These are phyloP conservation scores for Candida buenavistaensis DNA, from an alignment of 1,139 yeast genomes.

Conservation along the genomic window DNA sequence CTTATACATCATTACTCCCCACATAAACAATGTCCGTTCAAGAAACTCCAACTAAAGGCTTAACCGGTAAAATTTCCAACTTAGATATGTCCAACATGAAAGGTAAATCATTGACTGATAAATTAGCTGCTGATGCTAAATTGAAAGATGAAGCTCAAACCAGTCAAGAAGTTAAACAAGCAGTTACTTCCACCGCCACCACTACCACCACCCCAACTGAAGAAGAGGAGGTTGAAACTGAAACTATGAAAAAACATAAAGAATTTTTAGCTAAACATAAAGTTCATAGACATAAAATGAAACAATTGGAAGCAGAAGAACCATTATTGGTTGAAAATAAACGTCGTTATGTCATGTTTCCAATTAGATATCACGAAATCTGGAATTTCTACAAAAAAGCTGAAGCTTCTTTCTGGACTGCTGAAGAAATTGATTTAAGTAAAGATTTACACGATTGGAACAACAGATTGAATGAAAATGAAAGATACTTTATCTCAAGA, in stretches of 20 bases:
- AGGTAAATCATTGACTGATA: conserved; percentile 44
- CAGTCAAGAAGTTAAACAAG: conserved; percentile 23
- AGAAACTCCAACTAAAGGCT: conserved; percentile 53
- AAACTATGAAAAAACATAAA: conserved; percentile 38
- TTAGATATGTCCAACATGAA: conserved; percentile 36
- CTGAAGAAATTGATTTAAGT: conserved; percentile 95
- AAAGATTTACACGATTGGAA: conserved; percentile 94
- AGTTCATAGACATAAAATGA: conserved; percentile 69
- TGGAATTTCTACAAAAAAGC: conserved; percentile 99
- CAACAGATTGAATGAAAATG: conserved; percentile 78
- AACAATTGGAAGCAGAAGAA: conserved; percentile 81
- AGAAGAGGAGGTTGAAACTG: conserved; percentile 18
- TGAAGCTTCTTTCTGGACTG: conserved; percentile 99
- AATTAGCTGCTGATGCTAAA: conserved; percentile 48
- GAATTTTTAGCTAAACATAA: conserved; percentile 59
- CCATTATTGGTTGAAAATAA: conserved; percentile 85
- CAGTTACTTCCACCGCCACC: conserved; percentile 7
- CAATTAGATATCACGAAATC: conserved; percentile 94
- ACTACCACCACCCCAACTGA: conserved; percentile 12
- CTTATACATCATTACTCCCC: not conserved
- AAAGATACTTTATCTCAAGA: conserved; percentile 85
- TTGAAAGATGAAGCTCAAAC: conserved; percentile 39
- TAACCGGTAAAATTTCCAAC: conserved; percentile 46
- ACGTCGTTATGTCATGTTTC: conserved; percentile 91
- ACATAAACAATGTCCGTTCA: conserved; percentile 21